Evolutionary conservation across 208 protist genomes (phyloP).

Genomic region (Herpetomonas muscarum): DNA sequence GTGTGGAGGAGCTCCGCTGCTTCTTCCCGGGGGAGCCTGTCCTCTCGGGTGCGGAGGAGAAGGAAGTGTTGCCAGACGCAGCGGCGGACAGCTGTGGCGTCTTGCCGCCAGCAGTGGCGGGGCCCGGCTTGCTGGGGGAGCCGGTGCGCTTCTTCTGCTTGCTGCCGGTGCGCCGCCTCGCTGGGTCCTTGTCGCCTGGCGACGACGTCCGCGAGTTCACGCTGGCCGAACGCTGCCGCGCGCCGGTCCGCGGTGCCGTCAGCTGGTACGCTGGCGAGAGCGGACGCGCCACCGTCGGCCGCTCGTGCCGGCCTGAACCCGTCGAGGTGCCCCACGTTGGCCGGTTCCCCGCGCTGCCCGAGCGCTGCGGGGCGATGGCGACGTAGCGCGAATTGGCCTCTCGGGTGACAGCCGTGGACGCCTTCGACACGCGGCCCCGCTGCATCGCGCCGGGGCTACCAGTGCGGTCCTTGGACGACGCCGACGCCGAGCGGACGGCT

Average conservation of each 20-base stretch:
- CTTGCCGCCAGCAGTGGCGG: no score
- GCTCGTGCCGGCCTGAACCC: not conserved
- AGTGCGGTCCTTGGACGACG: slow-evolving; percentile 6
- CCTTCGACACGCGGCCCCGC: not conserved
- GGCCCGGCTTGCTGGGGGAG: not conserved
- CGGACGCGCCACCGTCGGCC: slow-evolving; percentile 9
- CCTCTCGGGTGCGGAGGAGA: slow-evolving; percentile 3
- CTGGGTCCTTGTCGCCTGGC: not conserved
- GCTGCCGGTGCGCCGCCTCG: not conserved
- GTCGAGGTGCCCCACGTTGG: slow-evolving; percentile 15
- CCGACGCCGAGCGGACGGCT: not conserved
- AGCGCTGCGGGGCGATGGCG: slow-evolving; percentile 53
- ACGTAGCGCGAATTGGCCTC: slow-evolving; percentile 38
- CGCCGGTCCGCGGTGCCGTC: slow-evolving; percentile 10
- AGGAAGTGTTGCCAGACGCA: not conserved
- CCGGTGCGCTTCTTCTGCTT: slow-evolving; percentile 6
- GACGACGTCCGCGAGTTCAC: slow-evolving; percentile 4
- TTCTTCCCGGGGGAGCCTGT: slow-evolving; percentile 3
- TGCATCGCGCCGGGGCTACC: slow-evolving; percentile 7
- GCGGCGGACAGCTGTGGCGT: not conserved
- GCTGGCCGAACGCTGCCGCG: slow-evolving; percentile 9
- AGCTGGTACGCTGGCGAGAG: slow-evolving; percentile 16
- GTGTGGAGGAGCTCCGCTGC: slow-evolving; percentile 3
- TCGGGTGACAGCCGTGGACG: not conserved
- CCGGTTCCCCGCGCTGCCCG: slow-evolving; percentile 4